These are phyloP conservation scores for Rhodotorula sp. DNA, from an alignment of 1,284 basidiomycete genomes.

Conservation along the genomic window DNA sequence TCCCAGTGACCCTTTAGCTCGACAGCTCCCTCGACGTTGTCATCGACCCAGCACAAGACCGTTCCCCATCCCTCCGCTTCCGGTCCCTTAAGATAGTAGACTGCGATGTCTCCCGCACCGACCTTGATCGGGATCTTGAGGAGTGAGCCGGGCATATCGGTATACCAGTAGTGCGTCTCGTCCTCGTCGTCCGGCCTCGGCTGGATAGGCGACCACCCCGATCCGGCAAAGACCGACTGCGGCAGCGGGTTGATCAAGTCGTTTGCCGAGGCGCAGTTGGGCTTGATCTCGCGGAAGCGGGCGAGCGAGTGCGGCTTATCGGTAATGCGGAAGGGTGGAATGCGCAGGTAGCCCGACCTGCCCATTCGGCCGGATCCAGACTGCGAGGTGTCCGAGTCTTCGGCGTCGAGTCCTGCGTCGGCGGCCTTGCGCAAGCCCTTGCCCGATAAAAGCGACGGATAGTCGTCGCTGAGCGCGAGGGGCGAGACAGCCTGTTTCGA, in stretches of 20 bases:
- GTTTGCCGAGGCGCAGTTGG: conserved; percentile 87
- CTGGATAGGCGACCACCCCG: conserved; percentile 78
- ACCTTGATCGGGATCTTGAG: conserved; percentile 72
- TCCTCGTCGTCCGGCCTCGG: conserved; percentile 57
- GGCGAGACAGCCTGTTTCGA: conserved; percentile 27
- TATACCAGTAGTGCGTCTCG: conserved; percentile 81
- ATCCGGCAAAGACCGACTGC: conserved; percentile 79
- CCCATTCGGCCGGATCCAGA: conserved; percentile 30
- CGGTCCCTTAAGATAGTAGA: conserved; percentile 72
- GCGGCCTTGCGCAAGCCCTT: conserved; percentile 51
- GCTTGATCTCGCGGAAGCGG: conserved; percentile 77
- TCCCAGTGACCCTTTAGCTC: conserved; percentile 54
- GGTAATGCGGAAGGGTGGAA: conserved; percentile 71
- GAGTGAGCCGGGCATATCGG: conserved; percentile 69
- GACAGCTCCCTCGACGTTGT: conserved; percentile 57
- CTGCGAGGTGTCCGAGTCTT: conserved; percentile 42
- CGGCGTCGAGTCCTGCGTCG: conserved; percentile 49
- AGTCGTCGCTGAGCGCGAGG: conserved; percentile 40
- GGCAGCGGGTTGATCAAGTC: conserved; percentile 92
- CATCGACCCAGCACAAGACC: conserved; percentile 63
- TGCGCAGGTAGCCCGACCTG: conserved; percentile 50
- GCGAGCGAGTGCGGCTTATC: conserved; percentile 63
- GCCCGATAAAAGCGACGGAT: conserved; percentile 44
- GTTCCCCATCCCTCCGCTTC: conserved; percentile 59
- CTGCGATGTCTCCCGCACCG: conserved; percentile 71